Conservation (phyloP, 1,284 basidiomycete species). For the Meripilus lineatus region DNA sequence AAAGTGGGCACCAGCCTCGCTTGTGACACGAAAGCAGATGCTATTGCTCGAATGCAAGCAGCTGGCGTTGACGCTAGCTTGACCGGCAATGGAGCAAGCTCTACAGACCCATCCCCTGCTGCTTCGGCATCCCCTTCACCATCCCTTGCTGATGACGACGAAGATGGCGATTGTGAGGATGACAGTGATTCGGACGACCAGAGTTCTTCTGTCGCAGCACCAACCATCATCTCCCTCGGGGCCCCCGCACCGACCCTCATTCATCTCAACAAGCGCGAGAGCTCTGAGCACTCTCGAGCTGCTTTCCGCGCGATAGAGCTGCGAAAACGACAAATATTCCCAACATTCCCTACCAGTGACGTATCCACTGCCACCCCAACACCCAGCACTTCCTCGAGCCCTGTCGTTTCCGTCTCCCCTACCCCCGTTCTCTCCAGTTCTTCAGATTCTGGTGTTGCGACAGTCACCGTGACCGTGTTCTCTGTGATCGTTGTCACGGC, state of each 20-base stretch:
- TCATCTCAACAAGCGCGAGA: too few relatives aligned
- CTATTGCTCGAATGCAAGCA: conserved; percentile 34
- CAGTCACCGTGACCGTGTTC: conserved; percentile 12
- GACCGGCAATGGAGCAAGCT: conserved; percentile 24
- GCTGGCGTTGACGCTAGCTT: conserved; percentile 45
- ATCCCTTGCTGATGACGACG: conserved; percentile 2
- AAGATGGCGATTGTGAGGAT: conserved; percentile 5
- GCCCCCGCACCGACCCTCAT: not conserved
- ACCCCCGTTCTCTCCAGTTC: not conserved
- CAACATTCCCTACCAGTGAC: not conserved
- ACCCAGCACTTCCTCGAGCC: too few relatives aligned
- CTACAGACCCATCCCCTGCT: not conserved
- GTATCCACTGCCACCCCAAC: not conserved
- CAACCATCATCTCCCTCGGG: too few relatives aligned
- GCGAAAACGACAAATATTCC: not conserved
- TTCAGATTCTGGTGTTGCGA: conserved; percentile 5
- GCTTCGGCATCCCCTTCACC: conserved; percentile 1
- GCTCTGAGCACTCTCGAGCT: not conserved
- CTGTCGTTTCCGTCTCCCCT: too few relatives aligned
- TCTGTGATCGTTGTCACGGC: conserved; percentile 5
- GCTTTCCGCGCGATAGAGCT: not conserved
- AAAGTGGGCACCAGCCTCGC: conserved; percentile 42
- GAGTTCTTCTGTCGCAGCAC: not conserved
- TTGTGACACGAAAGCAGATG: conserved; percentile 42
- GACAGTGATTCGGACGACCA: conserved; percentile 3